A percentile compares a stretch with the other conserved stretches of the same genome.
Conservation (phyloP, 192 early-diverging fungal species). For the Obelidium mucronatum region DNA sequence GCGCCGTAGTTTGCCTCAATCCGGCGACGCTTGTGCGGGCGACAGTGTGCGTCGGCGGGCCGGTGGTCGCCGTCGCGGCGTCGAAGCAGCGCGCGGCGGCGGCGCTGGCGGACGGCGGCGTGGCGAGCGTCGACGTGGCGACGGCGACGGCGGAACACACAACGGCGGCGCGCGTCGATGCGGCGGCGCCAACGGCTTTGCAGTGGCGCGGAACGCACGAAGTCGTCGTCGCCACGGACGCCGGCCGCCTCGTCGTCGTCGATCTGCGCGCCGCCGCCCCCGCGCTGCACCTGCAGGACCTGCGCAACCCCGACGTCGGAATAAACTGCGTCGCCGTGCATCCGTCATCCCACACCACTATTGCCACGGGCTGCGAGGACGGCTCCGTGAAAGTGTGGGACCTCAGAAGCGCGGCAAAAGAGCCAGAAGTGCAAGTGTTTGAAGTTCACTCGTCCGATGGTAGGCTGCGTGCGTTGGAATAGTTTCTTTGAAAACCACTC, state of each 20-base stretch:
- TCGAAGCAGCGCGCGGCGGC: not conserved
- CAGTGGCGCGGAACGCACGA: slow-evolving; percentile 3
- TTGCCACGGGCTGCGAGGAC: slow-evolving; percentile 13
- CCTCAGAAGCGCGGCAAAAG: not conserved
- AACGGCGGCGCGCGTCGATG: no score
- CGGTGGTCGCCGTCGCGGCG: not conserved
- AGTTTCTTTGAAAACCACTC: not conserved
- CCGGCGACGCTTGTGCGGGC: no score
- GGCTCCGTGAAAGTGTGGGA: slow-evolving; percentile 30
- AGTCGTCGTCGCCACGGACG: slow-evolving; percentile 6
- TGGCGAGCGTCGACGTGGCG: not conserved
- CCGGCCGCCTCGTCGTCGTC: slow-evolving; percentile 6
- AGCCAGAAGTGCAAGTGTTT: slow-evolving; percentile 8
- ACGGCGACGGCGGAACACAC: not conserved
- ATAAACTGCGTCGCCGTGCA: slow-evolving; percentile 23
- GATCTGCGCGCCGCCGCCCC: not conserved
- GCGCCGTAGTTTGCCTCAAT: no score
- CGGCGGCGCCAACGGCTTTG: slow-evolving; percentile 8
- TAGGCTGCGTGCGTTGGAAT: not conserved
- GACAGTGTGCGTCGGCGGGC: not conserved
- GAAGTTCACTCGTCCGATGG: slow-evolving; percentile 8
- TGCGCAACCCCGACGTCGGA: not conserved
- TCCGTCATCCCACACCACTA: not conserved
- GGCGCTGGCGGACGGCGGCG: not conserved
- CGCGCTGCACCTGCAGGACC: not conserved